These are phyloP conservation scores for Paraurostyla sp. DNA, from an alignment of 73 alveolate species.

Conservation along the genomic window DNA sequence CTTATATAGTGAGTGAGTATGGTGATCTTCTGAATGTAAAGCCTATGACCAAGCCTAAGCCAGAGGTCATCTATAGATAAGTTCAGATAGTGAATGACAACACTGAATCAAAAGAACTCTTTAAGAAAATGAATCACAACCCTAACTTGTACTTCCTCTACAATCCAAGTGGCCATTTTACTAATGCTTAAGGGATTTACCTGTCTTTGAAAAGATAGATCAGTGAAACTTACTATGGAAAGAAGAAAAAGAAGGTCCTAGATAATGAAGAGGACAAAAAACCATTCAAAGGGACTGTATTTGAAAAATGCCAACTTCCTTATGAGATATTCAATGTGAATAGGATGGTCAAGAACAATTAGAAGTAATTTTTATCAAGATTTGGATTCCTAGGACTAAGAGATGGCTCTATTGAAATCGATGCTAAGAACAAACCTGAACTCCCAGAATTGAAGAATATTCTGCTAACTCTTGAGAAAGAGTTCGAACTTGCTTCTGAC, in stretches of 20 bases:
- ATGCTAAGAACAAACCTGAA: slow-evolving; percentile 67
- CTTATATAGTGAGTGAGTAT: slow-evolving; percentile 52
- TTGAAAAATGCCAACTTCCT: slow-evolving; percentile 63
- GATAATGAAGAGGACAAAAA: slow-evolving; percentile 1
- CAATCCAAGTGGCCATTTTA: slow-evolving; percentile 57
- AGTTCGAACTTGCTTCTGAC: slow-evolving; percentile 2
- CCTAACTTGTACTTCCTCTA: slow-evolving; percentile 38
- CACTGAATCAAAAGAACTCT: slow-evolving; percentile 20
- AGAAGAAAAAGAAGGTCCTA: background rate
- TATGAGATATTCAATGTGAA: slow-evolving; percentile 51
- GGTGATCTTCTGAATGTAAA: slow-evolving; percentile 67
- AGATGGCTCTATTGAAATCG: slow-evolving; percentile 31
- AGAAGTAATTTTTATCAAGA: slow-evolving; percentile 52
- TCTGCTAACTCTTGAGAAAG: background rate
- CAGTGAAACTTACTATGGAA: slow-evolving; percentile 34
- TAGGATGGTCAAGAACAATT: slow-evolving; percentile 60
- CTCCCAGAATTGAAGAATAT: slow-evolving; percentile 22
- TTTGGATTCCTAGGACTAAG: slow-evolving; percentile 53
- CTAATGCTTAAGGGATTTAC: slow-evolving; percentile 28
- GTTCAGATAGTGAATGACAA: slow-evolving; percentile 64
- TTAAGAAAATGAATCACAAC: slow-evolving; percentile 41
- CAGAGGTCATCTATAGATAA: slow-evolving; percentile 19
- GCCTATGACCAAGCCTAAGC: slow-evolving; percentile 55
- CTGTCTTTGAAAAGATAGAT: slow-evolving; percentile 12
- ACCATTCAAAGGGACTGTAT: slow-evolving; percentile 48